Base-by-base conservation (phyloP, 2,329 filamentous ascomycete genomes). In the Coleophoma eucalyptorum region DNA sequence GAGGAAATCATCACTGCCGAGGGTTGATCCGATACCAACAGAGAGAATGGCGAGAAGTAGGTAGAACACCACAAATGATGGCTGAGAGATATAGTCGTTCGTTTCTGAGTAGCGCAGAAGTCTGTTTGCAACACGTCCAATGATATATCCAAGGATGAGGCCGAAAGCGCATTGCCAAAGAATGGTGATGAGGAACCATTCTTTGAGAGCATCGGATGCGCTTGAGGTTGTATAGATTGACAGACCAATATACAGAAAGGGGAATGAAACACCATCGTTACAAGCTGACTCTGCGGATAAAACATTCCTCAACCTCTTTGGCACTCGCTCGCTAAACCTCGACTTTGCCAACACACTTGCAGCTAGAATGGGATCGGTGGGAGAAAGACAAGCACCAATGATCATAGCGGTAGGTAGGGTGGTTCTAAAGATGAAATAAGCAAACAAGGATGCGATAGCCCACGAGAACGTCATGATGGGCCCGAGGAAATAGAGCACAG, bases 191-290 rank as follows among this genome's bases (percentile, higher is more conserved):
- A 80, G 64, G 49, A 81, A 67, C 72, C 75, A 82, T 45, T 78
- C 69, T 54, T 74, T 76, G 51, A 78, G 46, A 0, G 75, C 71
- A 4, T 65, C 66, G 4, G 63, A 67, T 3, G 65, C 52, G 1
- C 66, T 69, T 4, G 59, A 55, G 32, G 72, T 62, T 7, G 70
- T 72, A 6, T 79, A 59, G 18, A 73, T 63, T 45, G 69, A 72
- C 0, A 81, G 58, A 0, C 76, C 77, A n/a, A 77, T 62, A 56
- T 79, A 81, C 1, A 81, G 63, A 58, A 81, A 81, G 0, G 78
- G 78, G 52, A 81, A 81, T 0, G 75, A 76, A 5, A 78, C 67
- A 8, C 75, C 79, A 54, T 82, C 78, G 51, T 81, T 81, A 58
- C 75, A 79, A 1, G 76, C 79, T 40, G 72, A 76, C 56, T 82